A percentile compares a stretch with the other conserved stretches of the same genome.
Conservation (phyloP, 208 protist genomes). For the Lotmaria passim region DNA sequence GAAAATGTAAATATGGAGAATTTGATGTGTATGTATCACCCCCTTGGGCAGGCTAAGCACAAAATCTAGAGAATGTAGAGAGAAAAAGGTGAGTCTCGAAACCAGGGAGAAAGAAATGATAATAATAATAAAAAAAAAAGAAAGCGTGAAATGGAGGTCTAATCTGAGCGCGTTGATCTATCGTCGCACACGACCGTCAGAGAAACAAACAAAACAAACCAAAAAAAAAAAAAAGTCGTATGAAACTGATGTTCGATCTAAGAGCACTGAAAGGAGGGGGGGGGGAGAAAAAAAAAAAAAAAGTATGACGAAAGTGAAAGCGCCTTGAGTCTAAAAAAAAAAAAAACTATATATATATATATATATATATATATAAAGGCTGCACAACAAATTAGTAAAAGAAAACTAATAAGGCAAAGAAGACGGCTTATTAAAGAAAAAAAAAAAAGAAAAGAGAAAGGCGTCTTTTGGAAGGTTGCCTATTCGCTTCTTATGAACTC, state of each 20-base stretch:
- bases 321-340: too few species aligned
- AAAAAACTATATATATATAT: not conserved
- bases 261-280: not conserved
- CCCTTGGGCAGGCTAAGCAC: not conserved
- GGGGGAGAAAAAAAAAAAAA: constrained; percentile 5
- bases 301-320: constrained; percentile 8
- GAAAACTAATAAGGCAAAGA: too few species aligned
- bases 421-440: too few species aligned
- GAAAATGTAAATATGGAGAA: not conserved
- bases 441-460: too few species aligned
- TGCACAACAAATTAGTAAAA: too few species aligned
- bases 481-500: too few species aligned
- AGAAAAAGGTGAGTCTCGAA: not conserved
- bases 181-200: not conserved
- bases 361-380: not conserved
- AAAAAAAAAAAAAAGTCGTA: constrained; percentile 5
- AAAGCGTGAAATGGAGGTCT: not conserved
- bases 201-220: constrained; percentile 19
- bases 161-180: constrained; percentile 5
- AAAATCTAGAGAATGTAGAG: constrained; percentile 6
- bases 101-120: not conserved
- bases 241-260: constrained; percentile 7
- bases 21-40: not conserved
- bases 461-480: too few species aligned
- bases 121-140: constrained; percentile 14